phyloP scores from a whole-genome alignment of 192 early-diverging fungal genomes.

The Geranomyces michiganensis region DNA sequence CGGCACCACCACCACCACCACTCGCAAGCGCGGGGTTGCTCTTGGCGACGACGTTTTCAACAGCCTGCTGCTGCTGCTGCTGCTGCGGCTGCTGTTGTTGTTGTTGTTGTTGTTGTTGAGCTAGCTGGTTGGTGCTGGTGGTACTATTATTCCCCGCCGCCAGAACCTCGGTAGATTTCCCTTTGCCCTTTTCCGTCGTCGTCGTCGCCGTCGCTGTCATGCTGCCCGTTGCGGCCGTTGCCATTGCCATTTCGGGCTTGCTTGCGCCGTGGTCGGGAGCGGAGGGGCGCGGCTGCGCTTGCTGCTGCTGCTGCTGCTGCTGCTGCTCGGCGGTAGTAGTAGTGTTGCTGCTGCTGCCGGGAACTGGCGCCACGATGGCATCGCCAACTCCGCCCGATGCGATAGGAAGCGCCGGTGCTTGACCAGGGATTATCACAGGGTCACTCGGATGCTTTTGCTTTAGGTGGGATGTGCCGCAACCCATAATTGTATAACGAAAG shows the following conservation, averaged over 20 bases:
- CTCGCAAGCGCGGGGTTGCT: too few species aligned
- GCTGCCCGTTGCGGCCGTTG: neutral
- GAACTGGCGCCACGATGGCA: neutral
- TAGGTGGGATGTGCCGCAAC: conserved; percentile 12
- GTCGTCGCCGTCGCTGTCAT: neutral
- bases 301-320: neutral
- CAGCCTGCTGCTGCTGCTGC: too few species aligned
- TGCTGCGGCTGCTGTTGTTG: too few species aligned
- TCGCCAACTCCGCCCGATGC: conserved; percentile 4
- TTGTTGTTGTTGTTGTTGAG: too few species aligned
- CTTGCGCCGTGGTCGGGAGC: neutral
- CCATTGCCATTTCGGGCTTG: conserved; percentile 3
- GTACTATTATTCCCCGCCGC: too few species aligned
- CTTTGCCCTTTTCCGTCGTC: conserved; percentile 1
- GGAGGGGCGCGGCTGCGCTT: neutral
- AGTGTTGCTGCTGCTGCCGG: neutral
- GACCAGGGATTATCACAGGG: neutral
- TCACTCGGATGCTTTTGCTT: neutral
- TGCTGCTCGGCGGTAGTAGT: too few species aligned
- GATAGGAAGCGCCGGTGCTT: neutral
- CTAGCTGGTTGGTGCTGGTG: too few species aligned
- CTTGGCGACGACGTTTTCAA: too few species aligned
- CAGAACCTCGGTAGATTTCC: neutral
- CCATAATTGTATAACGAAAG: too few species aligned
- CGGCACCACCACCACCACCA: too few species aligned